phyloP scores from a whole-genome alignment of 2,329 filamentous ascomycete genomes.

The Aspergillus quadrilineatus region DNA sequence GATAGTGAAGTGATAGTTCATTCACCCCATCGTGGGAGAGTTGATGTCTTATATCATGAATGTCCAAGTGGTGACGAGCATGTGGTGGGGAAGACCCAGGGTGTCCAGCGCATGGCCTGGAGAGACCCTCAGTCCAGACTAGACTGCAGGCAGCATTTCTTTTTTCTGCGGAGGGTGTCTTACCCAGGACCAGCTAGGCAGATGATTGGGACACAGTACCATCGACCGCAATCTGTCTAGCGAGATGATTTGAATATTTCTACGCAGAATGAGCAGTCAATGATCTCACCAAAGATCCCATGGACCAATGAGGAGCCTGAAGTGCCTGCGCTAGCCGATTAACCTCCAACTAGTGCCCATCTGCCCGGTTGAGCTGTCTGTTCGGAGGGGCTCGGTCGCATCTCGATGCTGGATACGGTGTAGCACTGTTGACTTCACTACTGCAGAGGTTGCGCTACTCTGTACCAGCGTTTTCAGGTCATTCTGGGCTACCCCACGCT shows the following conservation, averaged over 20 bases:
- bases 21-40: constrained; percentile 13
- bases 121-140: constrained; percentile 11
- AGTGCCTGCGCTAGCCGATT: constrained; percentile 6
- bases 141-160: background rate
- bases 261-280: constrained; percentile 1
- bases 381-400: no score
- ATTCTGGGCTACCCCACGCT: background rate
- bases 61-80: background rate
- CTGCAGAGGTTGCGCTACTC: no score
- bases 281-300: constrained; percentile 13
- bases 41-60: constrained; percentile 19
- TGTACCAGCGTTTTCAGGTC: background rate
- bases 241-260: constrained; percentile 18
- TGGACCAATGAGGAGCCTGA: constrained; percentile 2
- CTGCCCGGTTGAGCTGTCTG: no score
- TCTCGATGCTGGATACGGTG: background rate
- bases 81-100: background rate
- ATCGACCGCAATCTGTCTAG: background rate
- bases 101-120: constrained; percentile 18
- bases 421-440: background rate
- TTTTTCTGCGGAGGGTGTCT: constrained; percentile 1
- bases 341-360: background rate
- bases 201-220: constrained; percentile 1
- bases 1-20: background rate
- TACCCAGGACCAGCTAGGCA: background rate